Conservation (phyloP, 2,329 filamentous ascomycete species). For the Pseudogymnoascus sp. region DNA sequence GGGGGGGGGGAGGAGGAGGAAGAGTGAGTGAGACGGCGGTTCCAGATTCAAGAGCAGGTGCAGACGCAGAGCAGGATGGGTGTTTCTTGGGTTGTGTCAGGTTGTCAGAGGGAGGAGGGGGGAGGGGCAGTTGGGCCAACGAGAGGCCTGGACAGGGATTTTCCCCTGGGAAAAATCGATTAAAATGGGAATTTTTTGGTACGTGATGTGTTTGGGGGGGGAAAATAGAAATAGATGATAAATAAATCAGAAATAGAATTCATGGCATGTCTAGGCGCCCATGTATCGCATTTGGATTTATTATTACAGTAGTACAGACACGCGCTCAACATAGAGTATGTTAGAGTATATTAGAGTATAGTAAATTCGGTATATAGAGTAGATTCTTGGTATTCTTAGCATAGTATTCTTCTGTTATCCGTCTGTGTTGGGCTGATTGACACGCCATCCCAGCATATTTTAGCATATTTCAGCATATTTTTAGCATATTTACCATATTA, state of each 20-base stretch:
- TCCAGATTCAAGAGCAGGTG: not conserved
- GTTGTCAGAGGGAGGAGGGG: not conserved
- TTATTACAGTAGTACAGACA: not conserved
- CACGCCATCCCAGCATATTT: not conserved
- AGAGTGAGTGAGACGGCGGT: not conserved
- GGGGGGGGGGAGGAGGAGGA: not conserved
- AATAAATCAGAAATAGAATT: not conserved
- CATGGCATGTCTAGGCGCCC: not conserved
- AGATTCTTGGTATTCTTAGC: not conserved
- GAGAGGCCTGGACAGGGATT: not conserved
- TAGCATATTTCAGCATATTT: not conserved
- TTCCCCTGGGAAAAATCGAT: not conserved
- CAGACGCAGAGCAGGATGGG: not conserved
- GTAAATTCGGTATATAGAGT: not conserved
- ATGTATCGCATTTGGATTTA: not conserved
- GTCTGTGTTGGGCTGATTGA: not conserved
- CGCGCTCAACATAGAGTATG: not conserved
- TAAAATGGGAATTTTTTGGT: not conserved
- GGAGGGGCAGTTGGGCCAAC: constrained; percentile 5
- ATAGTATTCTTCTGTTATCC: not conserved
- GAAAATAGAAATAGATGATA: not conserved
- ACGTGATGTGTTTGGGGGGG: not conserved
- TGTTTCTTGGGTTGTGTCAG: not conserved
- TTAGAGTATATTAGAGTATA: not conserved
- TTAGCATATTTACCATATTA: not conserved